These are phyloP conservation scores for Gossypium sturtianum DNA, from an alignment of 345 rosid genomes.

Conservation along the genomic window DNA sequence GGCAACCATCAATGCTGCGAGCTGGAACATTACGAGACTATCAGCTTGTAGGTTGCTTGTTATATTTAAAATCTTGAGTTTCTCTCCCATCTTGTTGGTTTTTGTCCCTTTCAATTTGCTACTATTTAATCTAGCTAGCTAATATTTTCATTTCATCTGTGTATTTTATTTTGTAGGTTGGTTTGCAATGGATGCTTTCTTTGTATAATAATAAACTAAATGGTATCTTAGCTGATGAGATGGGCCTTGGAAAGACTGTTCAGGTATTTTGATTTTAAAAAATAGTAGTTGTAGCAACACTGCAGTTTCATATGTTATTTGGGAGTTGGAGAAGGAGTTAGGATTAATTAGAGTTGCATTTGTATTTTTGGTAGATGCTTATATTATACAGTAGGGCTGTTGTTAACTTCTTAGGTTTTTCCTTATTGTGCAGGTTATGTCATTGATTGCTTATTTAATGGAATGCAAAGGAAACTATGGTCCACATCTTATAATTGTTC, in stretches of 20 bases:
- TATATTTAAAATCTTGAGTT: constrained; percentile 9
- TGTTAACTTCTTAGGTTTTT: constrained; percentile 16
- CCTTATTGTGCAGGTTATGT: constrained; percentile 71
- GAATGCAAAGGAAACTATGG: constrained; percentile 99
- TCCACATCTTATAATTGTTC: constrained; percentile 99
- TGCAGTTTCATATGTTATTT: constrained; percentile 7
- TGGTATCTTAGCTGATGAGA: constrained; percentile 99
- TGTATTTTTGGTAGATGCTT: neutral
- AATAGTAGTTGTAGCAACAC: neutral
- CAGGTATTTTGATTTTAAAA: constrained; percentile 46
- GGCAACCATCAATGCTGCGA: constrained; percentile 96
- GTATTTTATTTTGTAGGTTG: constrained; percentile 55
- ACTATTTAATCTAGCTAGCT: constrained; percentile 6
- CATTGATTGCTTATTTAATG: constrained; percentile 98
- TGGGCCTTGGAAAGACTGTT: constrained; percentile 99
- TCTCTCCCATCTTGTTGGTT: constrained; percentile 1
- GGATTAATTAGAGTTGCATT: neutral
- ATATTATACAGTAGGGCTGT: neutral
- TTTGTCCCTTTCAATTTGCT: neutral
- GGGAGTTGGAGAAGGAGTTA: neutral
- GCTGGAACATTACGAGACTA: constrained; percentile 94
- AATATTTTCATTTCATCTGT: constrained; percentile 8
- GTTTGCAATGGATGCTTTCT: constrained; percentile 99
- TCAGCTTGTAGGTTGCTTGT: constrained; percentile 84
- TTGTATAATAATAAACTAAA: constrained; percentile 95